Base-by-base conservation (phyloP, 331 rosid species). In the Phaseolus coccineus region DNA sequence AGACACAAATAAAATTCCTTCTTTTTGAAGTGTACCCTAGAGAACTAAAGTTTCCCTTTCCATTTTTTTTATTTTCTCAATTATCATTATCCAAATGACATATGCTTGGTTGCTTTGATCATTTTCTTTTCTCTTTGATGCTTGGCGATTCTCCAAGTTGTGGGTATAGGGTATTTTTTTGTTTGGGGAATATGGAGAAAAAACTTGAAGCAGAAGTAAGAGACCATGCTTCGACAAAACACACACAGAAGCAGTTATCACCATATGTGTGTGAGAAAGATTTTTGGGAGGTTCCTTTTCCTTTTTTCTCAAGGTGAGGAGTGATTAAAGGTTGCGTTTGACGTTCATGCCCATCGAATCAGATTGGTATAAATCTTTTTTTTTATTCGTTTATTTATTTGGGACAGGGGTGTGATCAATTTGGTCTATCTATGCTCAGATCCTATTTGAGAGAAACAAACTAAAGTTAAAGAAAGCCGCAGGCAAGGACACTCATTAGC, bases 121-220 rank as follows among this genome's bases (percentile, higher is more conserved):
- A 74, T 79, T 82, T 84, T 83, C 76, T 72, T 84, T 62, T 83
- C 85, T 61, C 85, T 87, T 83, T 87, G 90, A 77, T 87, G 87
- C 85, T 79, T 52, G 77, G 70, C 76, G 85, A 87, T 84, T 90
- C 92, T 81, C 85, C 90, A 83, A 81, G 87, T 90, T 87, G 92
- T 80, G 85, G 88, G 80, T 74, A 55, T 80, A 71, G 80, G 86
- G 78, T 71, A 69, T 84, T 82, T 81, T 33, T 73, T 61, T 78
- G 85, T 77, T 76, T 71, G 81, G 85, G 78, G 93, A 90, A 84
- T 90, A 84, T 87, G 28, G 83, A 81, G 81, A 71, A 79, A 85
- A 87, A 81, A 64, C 97, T 85, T 88, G 81, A 77, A 46, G 77
- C 6, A 47, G 87, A 90, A 92, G 93, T 70, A 84, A 82, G 85